These are phyloP conservation scores for Kazachstania africana DNA, from an alignment of 805 yeast genomes.

Conservation along the genomic window DNA sequence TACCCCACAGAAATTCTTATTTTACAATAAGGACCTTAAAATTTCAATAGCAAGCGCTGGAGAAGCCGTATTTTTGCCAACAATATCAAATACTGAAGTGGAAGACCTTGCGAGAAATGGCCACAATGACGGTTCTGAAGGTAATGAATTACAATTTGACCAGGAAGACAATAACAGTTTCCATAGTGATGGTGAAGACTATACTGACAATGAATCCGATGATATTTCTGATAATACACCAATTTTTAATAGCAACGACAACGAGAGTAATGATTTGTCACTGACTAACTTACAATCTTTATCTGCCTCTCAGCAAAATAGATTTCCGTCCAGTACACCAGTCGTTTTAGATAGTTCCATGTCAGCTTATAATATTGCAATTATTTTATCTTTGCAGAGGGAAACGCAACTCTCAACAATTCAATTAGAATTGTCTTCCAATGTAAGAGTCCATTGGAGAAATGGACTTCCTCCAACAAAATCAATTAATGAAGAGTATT, in stretches of 20 bases:
- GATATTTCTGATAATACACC: background rate
- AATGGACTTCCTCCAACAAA: slow-evolving; percentile 36
- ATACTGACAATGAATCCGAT: background rate
- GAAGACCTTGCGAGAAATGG: slow-evolving; percentile 15
- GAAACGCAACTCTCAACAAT: slow-evolving; percentile 1
- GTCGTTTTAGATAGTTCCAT: background rate
- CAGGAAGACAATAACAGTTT: background rate
- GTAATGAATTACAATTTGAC: background rate
- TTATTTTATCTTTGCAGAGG: slow-evolving; percentile 2
- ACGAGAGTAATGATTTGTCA: background rate
- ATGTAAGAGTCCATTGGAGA: slow-evolving; percentile 47
- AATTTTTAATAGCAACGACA: background rate
- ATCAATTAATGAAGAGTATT: slow-evolving; percentile 30
- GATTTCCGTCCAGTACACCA: background rate
- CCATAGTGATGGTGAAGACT: background rate
- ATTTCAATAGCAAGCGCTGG: slow-evolving; percentile 26
- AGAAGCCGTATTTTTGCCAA: slow-evolving; percentile 26
- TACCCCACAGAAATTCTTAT: slow-evolving; percentile 8
- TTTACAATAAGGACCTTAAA: slow-evolving; percentile 8
- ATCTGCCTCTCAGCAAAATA: background rate
- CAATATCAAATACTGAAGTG: slow-evolving; percentile 20
- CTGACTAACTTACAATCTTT: background rate
- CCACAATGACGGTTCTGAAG: slow-evolving; percentile 4
- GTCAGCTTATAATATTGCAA: slow-evolving; percentile 3
- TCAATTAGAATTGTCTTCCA: slow-evolving; percentile 36